A percentile compares a stretch with the other conserved stretches of the same genome.
These are phyloP conservation scores for Gentiana dahurica DNA, from an alignment of 257 asterid genomes.

Conservation along the genomic window DNA sequence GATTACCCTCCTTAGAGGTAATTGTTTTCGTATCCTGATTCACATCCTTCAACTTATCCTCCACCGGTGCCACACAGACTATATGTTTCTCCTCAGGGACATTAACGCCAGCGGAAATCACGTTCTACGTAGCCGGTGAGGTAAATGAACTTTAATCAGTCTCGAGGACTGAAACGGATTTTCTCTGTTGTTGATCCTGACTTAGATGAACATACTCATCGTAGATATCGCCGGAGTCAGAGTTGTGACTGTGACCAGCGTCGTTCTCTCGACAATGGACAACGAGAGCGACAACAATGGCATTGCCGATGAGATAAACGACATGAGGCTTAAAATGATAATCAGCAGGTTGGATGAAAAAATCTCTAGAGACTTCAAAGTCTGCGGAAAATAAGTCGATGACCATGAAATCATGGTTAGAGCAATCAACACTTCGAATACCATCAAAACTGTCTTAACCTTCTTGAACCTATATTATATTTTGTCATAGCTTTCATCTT, in stretches of 20 bases:
- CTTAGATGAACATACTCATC: constrained; percentile 36
- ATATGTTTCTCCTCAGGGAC: constrained; percentile 38
- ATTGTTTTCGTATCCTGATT: no score
- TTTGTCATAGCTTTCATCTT: constrained; percentile 31
- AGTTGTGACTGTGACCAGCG: constrained; percentile 5
- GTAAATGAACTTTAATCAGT: background rate
- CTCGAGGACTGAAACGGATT: background rate
- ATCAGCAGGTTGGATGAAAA: constrained; percentile 11
- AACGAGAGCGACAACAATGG: constrained; percentile 34
- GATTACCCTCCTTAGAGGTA: no score
- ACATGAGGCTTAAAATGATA: constrained; percentile 58
- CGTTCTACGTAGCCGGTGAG: constrained; percentile 2
- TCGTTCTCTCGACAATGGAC: constrained; percentile 36
- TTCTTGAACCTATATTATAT: constrained; percentile 31
- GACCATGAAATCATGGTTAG: constrained; percentile 58
- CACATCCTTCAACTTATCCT: no score
- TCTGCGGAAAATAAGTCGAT: constrained; percentile 41
- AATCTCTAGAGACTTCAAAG: constrained; percentile 11
- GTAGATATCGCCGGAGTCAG: constrained; percentile 25
- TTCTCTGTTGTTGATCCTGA: constrained; percentile 18
- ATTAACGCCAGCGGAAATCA: background rate
- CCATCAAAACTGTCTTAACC: constrained; percentile 29
- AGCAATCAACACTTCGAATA: constrained; percentile 30
- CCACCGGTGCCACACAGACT: constrained; percentile 12
- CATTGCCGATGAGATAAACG: constrained; percentile 73